Evolutionary conservation across 1,139 yeast genomes (phyloP).

Genomic region (Yamadazyma atlantica): DNA sequence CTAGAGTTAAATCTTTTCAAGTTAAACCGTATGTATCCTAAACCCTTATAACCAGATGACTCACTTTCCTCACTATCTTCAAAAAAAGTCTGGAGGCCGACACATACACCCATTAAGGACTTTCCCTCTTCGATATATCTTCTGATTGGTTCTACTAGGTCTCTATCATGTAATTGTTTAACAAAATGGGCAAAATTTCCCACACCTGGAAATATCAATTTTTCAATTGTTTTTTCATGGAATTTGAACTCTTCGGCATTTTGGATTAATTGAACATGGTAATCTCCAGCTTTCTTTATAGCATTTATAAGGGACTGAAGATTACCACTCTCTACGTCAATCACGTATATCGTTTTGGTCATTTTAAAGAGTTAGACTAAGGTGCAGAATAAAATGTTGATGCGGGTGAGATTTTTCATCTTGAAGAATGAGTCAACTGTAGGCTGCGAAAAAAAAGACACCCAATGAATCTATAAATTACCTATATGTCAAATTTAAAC

Average conservation of each 20-base stretch:
- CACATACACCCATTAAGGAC: conserved; percentile 95
- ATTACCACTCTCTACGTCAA: conserved; percentile 96
- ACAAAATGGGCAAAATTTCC: conserved; percentile 96
- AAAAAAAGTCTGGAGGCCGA: conserved; percentile 86
- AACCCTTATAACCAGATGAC: conserved; percentile 49
- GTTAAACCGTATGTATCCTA: conserved; percentile 48
- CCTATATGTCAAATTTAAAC: not conserved
- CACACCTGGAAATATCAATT: conserved; percentile 84
- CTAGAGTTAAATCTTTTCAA: conserved; percentile 59
- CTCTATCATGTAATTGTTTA: conserved; percentile 58
- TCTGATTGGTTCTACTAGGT: conserved; percentile 63
- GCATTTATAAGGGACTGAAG: conserved; percentile 88
- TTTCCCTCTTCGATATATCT: conserved; percentile 70
- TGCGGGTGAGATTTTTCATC: not conserved
- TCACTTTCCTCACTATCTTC: conserved; percentile 74
- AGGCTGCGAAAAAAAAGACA: conserved; percentile 4
- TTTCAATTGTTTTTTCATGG: conserved; percentile 48
- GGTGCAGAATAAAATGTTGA: not conserved
- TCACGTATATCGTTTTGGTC: conserved; percentile 56
- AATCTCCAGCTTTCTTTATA: conserved; percentile 68
- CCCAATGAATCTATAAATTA: conserved; percentile 2
- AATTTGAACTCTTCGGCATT: conserved; percentile 33
- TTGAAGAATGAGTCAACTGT: conserved; percentile 7
- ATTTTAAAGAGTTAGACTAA: not conserved
- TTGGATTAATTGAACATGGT: conserved; percentile 52